Conservation (phyloP, 345 rosid species). For the Acer campestre region DNA sequence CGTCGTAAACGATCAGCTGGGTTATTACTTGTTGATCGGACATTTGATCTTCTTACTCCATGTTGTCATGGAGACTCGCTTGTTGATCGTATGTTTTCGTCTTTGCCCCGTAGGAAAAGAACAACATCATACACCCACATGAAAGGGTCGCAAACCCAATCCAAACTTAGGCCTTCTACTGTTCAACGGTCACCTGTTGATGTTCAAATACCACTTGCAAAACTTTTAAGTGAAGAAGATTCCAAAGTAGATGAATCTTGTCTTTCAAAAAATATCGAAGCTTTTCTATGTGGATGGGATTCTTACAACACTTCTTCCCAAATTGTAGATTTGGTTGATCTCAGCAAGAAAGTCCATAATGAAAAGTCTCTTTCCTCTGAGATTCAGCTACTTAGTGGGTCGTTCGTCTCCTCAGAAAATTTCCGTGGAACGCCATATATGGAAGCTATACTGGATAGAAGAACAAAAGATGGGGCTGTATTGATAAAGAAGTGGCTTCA, state of each 20-base stretch:
- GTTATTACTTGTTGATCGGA: slow-evolving; percentile 83
- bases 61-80: slow-evolving; percentile 93
- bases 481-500: slow-evolving; percentile 95
- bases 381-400: slow-evolving; percentile 58
- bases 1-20: slow-evolving; percentile 94
- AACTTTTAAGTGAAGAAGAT: slow-evolving; percentile 54
- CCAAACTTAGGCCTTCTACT: slow-evolving; percentile 45
- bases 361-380: slow-evolving; percentile 36
- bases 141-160: slow-evolving; percentile 56
- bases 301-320: slow-evolving; percentile 41
- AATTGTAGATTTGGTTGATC: slow-evolving; percentile 35
- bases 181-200: slow-evolving; percentile 68
- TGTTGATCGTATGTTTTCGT: slow-evolving; percentile 77
- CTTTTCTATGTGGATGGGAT: slow-evolving; percentile 81
- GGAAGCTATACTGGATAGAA: slow-evolving; percentile 86
- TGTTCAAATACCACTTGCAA: slow-evolving; percentile 77
- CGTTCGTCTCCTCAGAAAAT: slow-evolving; percentile 67
- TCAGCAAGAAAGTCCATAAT: slow-evolving; percentile 28
- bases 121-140: slow-evolving; percentile 32
- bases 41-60: slow-evolving; percentile 94
- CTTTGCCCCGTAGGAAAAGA: slow-evolving; percentile 76
- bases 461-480: slow-evolving; percentile 79
- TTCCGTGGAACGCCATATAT: slow-evolving; percentile 82
- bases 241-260: slow-evolving; percentile 39
- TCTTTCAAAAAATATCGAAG: slow-evolving; percentile 57